Evolutionary conservation across 176 grass and related monocot species (phyloP).

Genomic region (Zea mays): Zm-B73-REFERENCE-NAM-5.0 NC_050103.1:8532001-8532500

Average conservation of each 20-base stretch:
- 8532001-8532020: slow-evolving; percentile 46
- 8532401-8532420: slow-evolving; percentile 20
- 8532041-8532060: slow-evolving; percentile 14
- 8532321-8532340: slow-evolving; percentile 50
- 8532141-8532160: slow-evolving; percentile 16
- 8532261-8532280: background rate
- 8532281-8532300: background rate
- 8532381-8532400: slow-evolving; percentile 37
- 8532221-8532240: background rate
- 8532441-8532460: slow-evolving; percentile 75
- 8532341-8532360: slow-evolving; percentile 71
- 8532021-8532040: slow-evolving; percentile 45
- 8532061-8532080: background rate
- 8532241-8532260: background rate
- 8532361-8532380: slow-evolving; percentile 55
- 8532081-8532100: too few relatives aligned
- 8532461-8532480: slow-evolving; percentile 94
- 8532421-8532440: slow-evolving; percentile 53
- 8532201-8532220: background rate
- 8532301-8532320: slow-evolving; percentile 51
- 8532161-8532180: slow-evolving; percentile 28
- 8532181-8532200: background rate
- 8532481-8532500: slow-evolving; percentile 46
- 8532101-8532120: slow-evolving; percentile 12
- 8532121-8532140: slow-evolving; percentile 29